These are phyloP conservation scores for Boletus barrowsii DNA, from an alignment of 768 basidiomycete genomes.

Conservation along the genomic window DNA sequence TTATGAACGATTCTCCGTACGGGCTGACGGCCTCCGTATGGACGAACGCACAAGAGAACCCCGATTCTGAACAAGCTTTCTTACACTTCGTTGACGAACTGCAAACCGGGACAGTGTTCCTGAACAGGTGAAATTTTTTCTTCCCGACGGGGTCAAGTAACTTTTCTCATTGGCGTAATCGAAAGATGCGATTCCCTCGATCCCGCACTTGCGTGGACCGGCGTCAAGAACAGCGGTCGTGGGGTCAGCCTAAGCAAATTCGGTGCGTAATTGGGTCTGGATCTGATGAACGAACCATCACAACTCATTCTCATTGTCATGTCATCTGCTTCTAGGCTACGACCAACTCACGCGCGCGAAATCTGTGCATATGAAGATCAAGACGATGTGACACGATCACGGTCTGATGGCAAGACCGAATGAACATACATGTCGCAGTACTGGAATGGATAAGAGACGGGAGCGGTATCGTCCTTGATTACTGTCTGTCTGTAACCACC, in stretches of 20 bases:
- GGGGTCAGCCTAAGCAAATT: constrained; percentile 89
- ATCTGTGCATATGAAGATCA: constrained; percentile 80
- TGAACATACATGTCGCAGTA: background rate
- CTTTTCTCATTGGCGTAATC: background rate
- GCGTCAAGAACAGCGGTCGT: constrained; percentile 89
- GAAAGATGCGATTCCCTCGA: constrained; percentile 83
- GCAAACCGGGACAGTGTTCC: constrained; percentile 88
- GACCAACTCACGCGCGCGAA: constrained; percentile 83
- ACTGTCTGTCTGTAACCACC: background rate
- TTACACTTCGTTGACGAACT: constrained; percentile 59
- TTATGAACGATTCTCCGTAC: constrained; percentile 97
- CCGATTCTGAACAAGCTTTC: constrained; percentile 68
- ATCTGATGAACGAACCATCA: background rate
- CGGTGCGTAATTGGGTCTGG: constrained; percentile 49
- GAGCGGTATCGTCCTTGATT: background rate
- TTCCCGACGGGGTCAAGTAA: too few relatives aligned
- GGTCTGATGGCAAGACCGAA: too few relatives aligned
- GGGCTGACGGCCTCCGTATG: constrained; percentile 94
- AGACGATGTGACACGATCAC: constrained; percentile 34
- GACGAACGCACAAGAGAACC: constrained; percentile 67
- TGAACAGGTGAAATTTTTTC: constrained; percentile 63
- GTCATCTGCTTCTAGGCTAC: constrained; percentile 54
- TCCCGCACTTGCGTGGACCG: constrained; percentile 92
- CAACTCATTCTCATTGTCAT: background rate
- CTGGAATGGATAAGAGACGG: background rate